A percentile compares a stretch with the other conserved stretches of the same genome.
Evolutionary conservation across 345 rosid genomes (phyloP).

Genomic region (Syzygium grande): DNA sequence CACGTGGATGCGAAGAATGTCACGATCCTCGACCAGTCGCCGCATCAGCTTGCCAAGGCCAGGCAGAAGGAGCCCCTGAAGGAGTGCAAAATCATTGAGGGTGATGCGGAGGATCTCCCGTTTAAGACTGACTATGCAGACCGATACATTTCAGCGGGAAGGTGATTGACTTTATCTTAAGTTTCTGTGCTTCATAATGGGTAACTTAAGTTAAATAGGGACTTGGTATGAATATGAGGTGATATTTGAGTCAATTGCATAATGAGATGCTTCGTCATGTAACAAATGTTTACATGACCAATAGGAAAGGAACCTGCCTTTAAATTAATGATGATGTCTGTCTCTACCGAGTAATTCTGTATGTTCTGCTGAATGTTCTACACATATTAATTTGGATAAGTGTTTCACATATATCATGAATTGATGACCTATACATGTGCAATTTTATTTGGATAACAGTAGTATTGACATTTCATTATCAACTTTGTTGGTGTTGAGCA

Average conservation of each 20-base stretch:
- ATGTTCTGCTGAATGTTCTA: not conserved
- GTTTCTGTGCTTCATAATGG: not conserved
- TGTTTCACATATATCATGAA: not conserved
- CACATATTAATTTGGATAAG: not conserved
- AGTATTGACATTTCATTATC: not conserved
- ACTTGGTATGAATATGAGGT: not conserved
- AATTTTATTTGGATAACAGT: not conserved
- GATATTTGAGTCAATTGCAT: not conserved
- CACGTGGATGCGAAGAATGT: conserved; percentile 95
- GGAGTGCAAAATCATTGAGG: conserved; percentile 87
- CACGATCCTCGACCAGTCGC: conserved; percentile 93
- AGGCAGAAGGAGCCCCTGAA: conserved; percentile 92
- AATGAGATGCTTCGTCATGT: not conserved
- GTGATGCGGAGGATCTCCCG: conserved; percentile 95
- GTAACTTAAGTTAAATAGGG: not conserved
- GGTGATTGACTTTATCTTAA: conserved; percentile 25
- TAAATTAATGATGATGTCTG: not conserved
- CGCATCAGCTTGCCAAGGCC: conserved; percentile 97
- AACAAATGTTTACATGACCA: not conserved
- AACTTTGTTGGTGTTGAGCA: not conserved
- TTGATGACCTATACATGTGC: not conserved
- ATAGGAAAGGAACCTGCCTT: not conserved
- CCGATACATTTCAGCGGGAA: conserved; percentile 95
- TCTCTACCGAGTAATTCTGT: not conserved
- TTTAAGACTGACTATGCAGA: conserved; percentile 87